Conservation (phyloP, 805 yeast genomes). For the Kodamaea sagamina region DNA sequence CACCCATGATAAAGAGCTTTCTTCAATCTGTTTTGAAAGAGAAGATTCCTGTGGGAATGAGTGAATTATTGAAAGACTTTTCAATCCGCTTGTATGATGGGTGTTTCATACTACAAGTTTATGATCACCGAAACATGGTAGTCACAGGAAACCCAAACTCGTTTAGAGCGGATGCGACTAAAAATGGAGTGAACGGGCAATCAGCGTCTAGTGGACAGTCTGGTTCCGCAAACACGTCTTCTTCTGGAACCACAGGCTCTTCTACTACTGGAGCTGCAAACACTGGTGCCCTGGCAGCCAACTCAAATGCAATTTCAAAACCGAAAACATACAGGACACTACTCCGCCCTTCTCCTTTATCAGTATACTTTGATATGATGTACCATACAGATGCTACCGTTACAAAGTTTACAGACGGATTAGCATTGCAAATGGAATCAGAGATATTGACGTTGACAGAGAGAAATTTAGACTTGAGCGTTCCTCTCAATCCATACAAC, state of each 20-base stretch:
- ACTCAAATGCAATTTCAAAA: constrained; percentile 28
- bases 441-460: constrained; percentile 78
- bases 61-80: constrained; percentile 87
- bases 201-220: constrained; percentile 1
- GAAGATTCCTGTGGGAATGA: constrained; percentile 83
- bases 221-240: constrained; percentile 13
- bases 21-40: constrained; percentile 77
- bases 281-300: neutral
- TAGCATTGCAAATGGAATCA: constrained; percentile 83
- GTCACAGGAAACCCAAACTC: constrained; percentile 11
- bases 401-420: constrained; percentile 72
- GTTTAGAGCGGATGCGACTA: neutral
- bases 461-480: constrained; percentile 73
- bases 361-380: constrained; percentile 81
- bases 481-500: constrained; percentile 68
- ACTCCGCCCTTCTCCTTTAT: constrained; percentile 75
- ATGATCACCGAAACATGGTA: constrained; percentile 70
- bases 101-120: constrained; percentile 80
- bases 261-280: neutral
- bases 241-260: neutral
- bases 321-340: constrained; percentile 79
- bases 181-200: neutral
- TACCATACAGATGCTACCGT: constrained; percentile 78
- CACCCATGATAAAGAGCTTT: constrained; percentile 77
- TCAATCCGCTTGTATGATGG: constrained; percentile 87